phyloP scores from a whole-genome alignment of 1,139 yeast species.

The Meyerozyma athensensis region DNA sequence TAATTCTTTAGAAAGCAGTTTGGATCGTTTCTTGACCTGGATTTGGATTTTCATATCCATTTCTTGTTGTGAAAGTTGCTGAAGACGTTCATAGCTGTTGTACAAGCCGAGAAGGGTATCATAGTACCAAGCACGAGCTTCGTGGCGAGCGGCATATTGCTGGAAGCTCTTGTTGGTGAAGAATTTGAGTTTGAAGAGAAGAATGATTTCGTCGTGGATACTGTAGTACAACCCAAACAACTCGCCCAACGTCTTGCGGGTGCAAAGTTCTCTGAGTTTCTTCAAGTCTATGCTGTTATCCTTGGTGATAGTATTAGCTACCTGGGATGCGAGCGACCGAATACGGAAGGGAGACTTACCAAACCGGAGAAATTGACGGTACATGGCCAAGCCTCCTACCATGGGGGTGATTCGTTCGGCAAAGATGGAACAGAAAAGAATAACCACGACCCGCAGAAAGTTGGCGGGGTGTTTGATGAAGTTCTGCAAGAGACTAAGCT shows the following conservation, averaged over 20 bases:
- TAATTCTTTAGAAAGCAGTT: conserved; percentile 11
- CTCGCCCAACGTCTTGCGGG: conserved; percentile 36
- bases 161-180: conserved; percentile 36
- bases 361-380: conserved; percentile 65
- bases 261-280: conserved; percentile 15
- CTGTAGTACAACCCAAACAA: conserved; percentile 56
- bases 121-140: conserved; percentile 59
- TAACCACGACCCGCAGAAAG: conserved; percentile 32
- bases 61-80: conserved; percentile 37
- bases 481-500: conserved; percentile 31
- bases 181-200: conserved; percentile 51
- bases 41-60: conserved; percentile 37
- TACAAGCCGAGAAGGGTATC: conserved; percentile 55
- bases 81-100: conserved; percentile 38
- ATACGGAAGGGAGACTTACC: conserved; percentile 68
- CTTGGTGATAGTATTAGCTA: conserved; percentile 9
- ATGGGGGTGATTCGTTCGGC: conserved; percentile 40
- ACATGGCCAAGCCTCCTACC: conserved; percentile 49
- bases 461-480: conserved; percentile 40
- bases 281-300: conserved; percentile 26
- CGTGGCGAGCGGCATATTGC: conserved; percentile 44
- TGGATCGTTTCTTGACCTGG: conserved; percentile 26
- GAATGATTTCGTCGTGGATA: conserved; percentile 54
- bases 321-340: conserved; percentile 22
- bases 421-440: conserved; percentile 28